Conservation (phyloP, 2,329 filamentous ascomycete species). For the Cercospora brassicicola region DNA sequence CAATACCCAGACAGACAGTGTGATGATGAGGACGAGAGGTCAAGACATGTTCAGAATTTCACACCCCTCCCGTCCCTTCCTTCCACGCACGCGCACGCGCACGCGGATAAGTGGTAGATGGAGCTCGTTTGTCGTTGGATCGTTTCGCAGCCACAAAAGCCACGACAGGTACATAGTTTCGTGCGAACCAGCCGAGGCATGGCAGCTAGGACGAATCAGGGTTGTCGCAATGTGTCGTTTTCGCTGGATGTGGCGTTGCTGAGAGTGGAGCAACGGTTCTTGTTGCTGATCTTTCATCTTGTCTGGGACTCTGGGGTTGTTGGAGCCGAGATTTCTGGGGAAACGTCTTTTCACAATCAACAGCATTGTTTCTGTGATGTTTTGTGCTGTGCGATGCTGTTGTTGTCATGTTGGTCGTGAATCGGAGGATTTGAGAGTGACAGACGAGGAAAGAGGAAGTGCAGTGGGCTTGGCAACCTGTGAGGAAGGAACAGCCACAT, state of each 20-base stretch:
- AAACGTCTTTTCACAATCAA: background rate
- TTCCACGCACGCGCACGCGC: background rate
- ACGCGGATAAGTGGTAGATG: background rate
- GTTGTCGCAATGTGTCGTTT: background rate
- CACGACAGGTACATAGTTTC: background rate
- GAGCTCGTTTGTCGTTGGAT: background rate
- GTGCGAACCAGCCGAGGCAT: background rate
- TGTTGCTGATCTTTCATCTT: background rate
- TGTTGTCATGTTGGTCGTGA: background rate
- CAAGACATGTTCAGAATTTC: background rate
- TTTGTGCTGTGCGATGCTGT: background rate
- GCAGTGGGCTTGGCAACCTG: background rate
- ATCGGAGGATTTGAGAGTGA: background rate
- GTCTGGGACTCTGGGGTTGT: background rate
- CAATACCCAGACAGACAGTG: too few relatives aligned
- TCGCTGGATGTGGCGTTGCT: background rate
- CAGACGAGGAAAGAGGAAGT: background rate
- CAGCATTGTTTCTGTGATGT: background rate
- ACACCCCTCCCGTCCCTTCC: background rate
- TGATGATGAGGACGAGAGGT: too few relatives aligned
- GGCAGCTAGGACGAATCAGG: background rate
- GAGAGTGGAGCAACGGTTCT: background rate
- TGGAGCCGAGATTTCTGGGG: slow-evolving; percentile 1
- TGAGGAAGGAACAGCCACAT: background rate
- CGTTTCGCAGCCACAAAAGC: background rate